Base-by-base conservation (phyloP, 2,329 filamentous ascomycete species). In the Aureobasidium subglaciale region DNA sequence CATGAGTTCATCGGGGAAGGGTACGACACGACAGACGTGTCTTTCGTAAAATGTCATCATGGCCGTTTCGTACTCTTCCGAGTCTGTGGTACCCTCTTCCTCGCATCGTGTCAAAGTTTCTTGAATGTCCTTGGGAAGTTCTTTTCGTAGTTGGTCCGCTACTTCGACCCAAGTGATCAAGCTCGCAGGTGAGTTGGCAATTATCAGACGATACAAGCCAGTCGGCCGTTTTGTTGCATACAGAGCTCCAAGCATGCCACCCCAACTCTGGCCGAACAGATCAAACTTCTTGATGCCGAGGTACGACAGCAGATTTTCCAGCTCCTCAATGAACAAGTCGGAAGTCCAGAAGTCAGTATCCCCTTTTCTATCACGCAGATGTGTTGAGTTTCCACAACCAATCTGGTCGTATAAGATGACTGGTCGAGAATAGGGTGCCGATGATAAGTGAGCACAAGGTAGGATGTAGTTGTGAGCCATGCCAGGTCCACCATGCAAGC, bases 371-470 rank as follows among this genome's bases (percentile, higher is more conserved):
- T 77, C 72, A 0, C 62, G 71, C 10, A 80, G 67, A 54, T 74
- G 77, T 0, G 78, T 81, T 4, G 73, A 78, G 13, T 63, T 62
- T 8, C 76, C 78, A 58, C 72, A 75, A 20, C 78, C 78, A 50
- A 81, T 68, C 58, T 81, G 78, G 60, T 82, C 78, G 63, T 81
- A 81, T 62, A 80, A 72, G 25, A 81, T 64, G 2, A 81, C 65
- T 0, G 78, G 75, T 6, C 73, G 70, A 25, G 63, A 62, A 60
- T 70, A 67, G 16, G 69, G 62, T 27, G 43, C 46, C 3, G 60
- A 56, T 16, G 70, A 60, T 4, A 79, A 67, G 35, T 70, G 65
- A 0, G 63, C 64, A 24, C 79, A 65, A 3, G 69, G 65, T 0
- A 65, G 60, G 9, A 72, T 59, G 56, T 70, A 71, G 34, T 68